Percentiles rank a stretch among this genome's conserved stretches.
These are phyloP conservation scores for Aspergillus persii DNA, from an alignment of 2,329 filamentous ascomycete species.

Conservation along the genomic window DNA sequence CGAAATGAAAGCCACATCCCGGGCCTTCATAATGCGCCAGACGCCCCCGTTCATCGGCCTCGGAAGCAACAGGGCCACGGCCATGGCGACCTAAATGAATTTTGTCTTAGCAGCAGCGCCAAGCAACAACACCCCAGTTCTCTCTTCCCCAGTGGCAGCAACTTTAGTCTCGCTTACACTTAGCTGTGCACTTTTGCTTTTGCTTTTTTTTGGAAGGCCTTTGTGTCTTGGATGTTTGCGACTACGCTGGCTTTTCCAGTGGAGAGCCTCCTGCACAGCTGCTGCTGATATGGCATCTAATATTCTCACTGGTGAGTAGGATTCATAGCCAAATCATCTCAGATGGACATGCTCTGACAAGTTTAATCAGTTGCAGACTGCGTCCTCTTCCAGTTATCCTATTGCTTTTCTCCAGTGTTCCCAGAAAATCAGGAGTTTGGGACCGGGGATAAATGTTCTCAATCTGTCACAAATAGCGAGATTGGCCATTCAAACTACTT, in stretches of 20 bases:
- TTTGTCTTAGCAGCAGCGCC: background rate
- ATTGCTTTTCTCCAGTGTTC: constrained; percentile 2
- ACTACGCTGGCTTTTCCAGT: constrained; percentile 5
- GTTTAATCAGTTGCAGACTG: background rate
- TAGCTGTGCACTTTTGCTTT: background rate
- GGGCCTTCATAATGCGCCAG: constrained; percentile 4
- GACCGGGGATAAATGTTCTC: background rate
- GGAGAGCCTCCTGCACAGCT: constrained; percentile 3
- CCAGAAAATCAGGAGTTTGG: constrained; percentile 5
- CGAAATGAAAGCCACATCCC: constrained; percentile 41
- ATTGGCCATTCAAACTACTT: background rate
- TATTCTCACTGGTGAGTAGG: constrained; percentile 10
- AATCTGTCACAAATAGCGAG: background rate
- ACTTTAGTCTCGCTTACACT: constrained; percentile 3
- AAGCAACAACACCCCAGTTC: background rate
- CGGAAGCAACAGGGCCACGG: background rate
- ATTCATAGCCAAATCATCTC: background rate
- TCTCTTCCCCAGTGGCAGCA: constrained; percentile 1
- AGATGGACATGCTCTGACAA: background rate
- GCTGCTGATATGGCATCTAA: constrained; percentile 4
- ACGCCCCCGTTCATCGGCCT: constrained; percentile 5
- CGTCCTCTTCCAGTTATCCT: background rate
- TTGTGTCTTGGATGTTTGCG: constrained; percentile 8
- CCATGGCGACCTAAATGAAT: background rate
- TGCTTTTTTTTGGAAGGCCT: constrained; percentile 10